phyloP scores from a whole-genome alignment of 2,329 filamentous ascomycete genomes.

The Teratosphaeria destructans region DNA sequence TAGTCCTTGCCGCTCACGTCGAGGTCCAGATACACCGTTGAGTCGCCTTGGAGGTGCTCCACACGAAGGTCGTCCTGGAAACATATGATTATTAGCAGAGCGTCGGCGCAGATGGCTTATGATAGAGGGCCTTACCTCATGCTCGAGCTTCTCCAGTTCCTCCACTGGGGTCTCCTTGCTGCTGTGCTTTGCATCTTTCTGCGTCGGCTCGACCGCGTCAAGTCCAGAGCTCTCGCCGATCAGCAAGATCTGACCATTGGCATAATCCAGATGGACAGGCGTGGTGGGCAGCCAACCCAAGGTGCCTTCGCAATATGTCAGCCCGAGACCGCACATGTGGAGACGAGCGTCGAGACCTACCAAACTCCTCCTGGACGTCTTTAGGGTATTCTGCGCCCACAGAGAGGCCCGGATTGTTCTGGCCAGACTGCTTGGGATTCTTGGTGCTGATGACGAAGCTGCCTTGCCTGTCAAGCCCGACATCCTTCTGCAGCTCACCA shows the following conservation, averaged over 20 bases:
- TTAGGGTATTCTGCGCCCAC: constrained; percentile 60
- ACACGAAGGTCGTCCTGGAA: constrained; percentile 3
- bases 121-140: constrained; percentile 56
- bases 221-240: constrained; percentile 49
- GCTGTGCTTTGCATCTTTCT: constrained; percentile 46
- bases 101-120: constrained; percentile 45
- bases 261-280: constrained; percentile 58
- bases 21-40: constrained; percentile 52
- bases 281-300: constrained; percentile 65
- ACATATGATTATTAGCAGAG: background rate
- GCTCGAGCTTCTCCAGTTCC: constrained; percentile 63
- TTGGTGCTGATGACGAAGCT: constrained; percentile 72
- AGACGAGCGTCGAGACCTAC: constrained; percentile 13
- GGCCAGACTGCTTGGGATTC: constrained; percentile 62
- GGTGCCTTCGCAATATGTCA: constrained; percentile 21
- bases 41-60: constrained; percentile 36
- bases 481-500: constrained; percentile 55
- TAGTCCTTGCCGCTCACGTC: constrained; percentile 53
- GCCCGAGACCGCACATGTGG: background rate
- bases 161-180: constrained; percentile 54
- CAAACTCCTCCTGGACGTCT: constrained; percentile 65
- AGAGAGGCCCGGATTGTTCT: constrained; percentile 52
- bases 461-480: constrained; percentile 61
- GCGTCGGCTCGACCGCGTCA: constrained; percentile 46
- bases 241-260: constrained; percentile 65